Conservation (phyloP, 2,329 filamentous ascomycete species). For the Alternaria solani region DNA sequence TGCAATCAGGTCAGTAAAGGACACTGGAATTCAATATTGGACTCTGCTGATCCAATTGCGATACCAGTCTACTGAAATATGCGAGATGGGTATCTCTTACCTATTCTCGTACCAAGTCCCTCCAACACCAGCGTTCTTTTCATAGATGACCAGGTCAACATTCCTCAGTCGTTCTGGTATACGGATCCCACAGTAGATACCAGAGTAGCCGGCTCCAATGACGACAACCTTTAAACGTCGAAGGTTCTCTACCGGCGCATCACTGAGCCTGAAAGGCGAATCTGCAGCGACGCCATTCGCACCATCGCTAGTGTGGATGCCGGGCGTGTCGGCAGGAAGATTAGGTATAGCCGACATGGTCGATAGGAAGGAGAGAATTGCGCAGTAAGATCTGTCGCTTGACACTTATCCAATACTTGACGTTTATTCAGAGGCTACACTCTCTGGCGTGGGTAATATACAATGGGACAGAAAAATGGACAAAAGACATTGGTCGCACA, state of each 20-base stretch:
- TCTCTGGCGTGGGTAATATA: constrained; percentile 22
- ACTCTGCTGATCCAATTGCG: neutral
- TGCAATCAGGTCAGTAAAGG: constrained; percentile 14
- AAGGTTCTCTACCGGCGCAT: constrained; percentile 54
- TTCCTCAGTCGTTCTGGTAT: constrained; percentile 54
- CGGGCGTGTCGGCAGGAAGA: constrained; percentile 32
- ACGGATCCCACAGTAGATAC: constrained; percentile 55
- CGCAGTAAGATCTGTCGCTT: neutral
- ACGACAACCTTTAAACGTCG: constrained; percentile 55
- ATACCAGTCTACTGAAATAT: neutral
- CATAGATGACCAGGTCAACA: constrained; percentile 53
- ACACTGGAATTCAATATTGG: neutral
- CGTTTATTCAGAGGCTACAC: constrained; percentile 13
- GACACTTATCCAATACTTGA: constrained; percentile 14
- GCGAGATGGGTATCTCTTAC: constrained; percentile 12
- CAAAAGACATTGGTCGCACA: constrained; percentile 3
- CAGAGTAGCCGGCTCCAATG: constrained; percentile 56
- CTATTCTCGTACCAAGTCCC: constrained; percentile 52
- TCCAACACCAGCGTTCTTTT: constrained; percentile 55
- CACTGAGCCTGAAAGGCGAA: constrained; percentile 43
- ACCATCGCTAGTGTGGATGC: constrained; percentile 14
- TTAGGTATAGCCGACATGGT: constrained; percentile 45
- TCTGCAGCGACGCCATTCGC: constrained; percentile 17
- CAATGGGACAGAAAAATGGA: constrained; percentile 13
- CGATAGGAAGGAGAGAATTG: neutral